Evolutionary conservation across 2,329 filamentous ascomycete species (phyloP).

Genomic region (Emmonsiellopsis sp.): DNA sequence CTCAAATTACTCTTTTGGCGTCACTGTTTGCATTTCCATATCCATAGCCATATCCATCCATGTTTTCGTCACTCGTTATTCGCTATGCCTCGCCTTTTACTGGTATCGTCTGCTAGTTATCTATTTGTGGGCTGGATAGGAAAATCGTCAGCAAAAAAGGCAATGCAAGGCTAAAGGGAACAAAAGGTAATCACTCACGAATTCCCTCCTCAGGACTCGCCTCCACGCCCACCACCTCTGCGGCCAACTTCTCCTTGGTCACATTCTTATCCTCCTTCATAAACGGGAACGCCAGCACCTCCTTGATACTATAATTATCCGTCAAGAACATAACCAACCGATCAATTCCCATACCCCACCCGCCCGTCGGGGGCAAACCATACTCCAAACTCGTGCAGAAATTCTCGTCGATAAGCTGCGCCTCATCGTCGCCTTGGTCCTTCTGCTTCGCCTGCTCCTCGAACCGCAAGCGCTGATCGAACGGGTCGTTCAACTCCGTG

Average conservation of each 20-base stretch:
- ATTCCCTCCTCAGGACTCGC: constrained; percentile 53
- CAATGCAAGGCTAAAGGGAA: background rate
- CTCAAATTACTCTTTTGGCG: no score
- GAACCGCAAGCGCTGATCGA: constrained; percentile 83
- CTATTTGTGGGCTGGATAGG: constrained; percentile 11
- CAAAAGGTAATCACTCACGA: constrained; percentile 26
- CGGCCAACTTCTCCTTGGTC: constrained; percentile 37
- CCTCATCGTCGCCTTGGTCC: constrained; percentile 93
- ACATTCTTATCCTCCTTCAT: constrained; percentile 76
- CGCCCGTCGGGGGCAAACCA: constrained; percentile 84
- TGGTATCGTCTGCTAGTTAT: no score
- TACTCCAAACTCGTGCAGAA: constrained; percentile 88
- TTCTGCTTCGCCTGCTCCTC: constrained; percentile 96
- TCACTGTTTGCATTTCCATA: no score
- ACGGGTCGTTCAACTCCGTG: constrained; percentile 95
- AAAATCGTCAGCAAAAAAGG: background rate
- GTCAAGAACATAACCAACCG: constrained; percentile 92
- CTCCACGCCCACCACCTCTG: constrained; percentile 53
- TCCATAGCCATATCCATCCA: no score
- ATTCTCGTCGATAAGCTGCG: constrained; percentile 89
- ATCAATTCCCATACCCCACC: constrained; percentile 95
- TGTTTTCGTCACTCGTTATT: no score
- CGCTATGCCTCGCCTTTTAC: no score
- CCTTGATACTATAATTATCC: constrained; percentile 90
- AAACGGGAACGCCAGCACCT: constrained; percentile 93